Evolutionary conservation across 257 asterid genomes (phyloP).

Genomic region (Plantago elongata): DNA sequence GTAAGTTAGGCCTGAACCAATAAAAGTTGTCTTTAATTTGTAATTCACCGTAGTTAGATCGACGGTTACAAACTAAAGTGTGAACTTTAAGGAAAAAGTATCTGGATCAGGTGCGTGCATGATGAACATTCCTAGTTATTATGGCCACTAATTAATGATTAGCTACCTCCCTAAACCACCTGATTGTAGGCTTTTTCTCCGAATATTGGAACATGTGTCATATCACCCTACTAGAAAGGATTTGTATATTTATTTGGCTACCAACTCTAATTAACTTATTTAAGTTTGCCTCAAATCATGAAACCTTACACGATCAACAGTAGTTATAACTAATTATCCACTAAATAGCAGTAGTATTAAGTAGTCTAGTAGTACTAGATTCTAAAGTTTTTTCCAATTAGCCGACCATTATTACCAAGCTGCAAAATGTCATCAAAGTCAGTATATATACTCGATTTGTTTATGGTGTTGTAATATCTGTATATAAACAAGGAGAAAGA

Average conservation of each 20-base stretch:
- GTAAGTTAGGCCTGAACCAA: neutral
- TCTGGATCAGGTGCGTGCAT: slow-evolving; percentile 20
- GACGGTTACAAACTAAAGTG: slow-evolving; percentile 2
- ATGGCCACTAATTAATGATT: neutral
- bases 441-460: too few relatives aligned
- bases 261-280: too few relatives aligned
- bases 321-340: neutral
- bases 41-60: neutral
- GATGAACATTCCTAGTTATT: slow-evolving; percentile 13
- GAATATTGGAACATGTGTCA: too few relatives aligned
- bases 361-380: too few relatives aligned
- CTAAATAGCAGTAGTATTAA: neutral
- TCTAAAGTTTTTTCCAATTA: neutral
- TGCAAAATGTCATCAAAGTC: too few relatives aligned
- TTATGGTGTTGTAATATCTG: too few relatives aligned
- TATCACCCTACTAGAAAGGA: too few relatives aligned
- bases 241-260: too few relatives aligned
- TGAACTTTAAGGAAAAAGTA: neutral
- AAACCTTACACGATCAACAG: neutral
- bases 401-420: neutral
- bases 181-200: neutral
- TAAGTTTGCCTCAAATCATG: slow-evolving; percentile 12
- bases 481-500: too few relatives aligned
- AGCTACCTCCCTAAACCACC: neutral
- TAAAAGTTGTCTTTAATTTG: neutral